Base-by-base conservation (phyloP, 805 yeast species). In the Yamadazyma tumulicola region DNA sequence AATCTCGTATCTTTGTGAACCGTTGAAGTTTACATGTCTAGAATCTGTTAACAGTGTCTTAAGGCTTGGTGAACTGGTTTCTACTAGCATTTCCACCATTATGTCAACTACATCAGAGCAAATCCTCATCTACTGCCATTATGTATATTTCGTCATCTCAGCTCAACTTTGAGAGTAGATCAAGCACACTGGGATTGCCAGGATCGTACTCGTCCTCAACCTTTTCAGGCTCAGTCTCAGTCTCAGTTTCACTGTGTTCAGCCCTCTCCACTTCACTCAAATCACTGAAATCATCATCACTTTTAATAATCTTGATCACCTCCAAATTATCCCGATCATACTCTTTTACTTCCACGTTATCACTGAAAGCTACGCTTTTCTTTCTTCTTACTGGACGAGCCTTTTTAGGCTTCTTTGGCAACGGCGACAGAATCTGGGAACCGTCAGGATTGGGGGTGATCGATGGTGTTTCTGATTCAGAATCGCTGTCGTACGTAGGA, bases 341-440 rank as follows among this genome's bases (percentile, higher is more conserved):
- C 41, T 66, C 72, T 39, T 66, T 66, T 19, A 66, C 53, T 43
- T 66, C 65, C 12, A 66, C 51, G 27, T 64, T 63, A 32, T 65
- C 70, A 0, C 69, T 57, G 37, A 66, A 66, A 18, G 71, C 70
- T 6, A 66, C 72, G 24, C 61, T 52, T 35, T 59, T 62, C 19
- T 45, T 27, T 11, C 9, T 21, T 6, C 48, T 36, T 8, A 50
- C 39, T 6, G 57, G 54, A 18, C 32, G 39, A 14, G 30, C 23
- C 15, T 19, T 21, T 8, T 12, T 7, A 12, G 25, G 26, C 8
- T 45, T 29, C 47, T 38, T 45, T 30, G 37, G 21, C 5, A 17
- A 19, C 7, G 41, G 37, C 6, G 7, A 16, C 21, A 46, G 48
- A 10, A 40, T 48, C 12, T 52, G 44, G 20, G 44, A 43, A 31